Evolutionary conservation across 2,329 filamentous ascomycete species (phyloP), one percentile per base, ranked within the genome.

Genomic region (Arthrobotrys entomopaga): DNA sequence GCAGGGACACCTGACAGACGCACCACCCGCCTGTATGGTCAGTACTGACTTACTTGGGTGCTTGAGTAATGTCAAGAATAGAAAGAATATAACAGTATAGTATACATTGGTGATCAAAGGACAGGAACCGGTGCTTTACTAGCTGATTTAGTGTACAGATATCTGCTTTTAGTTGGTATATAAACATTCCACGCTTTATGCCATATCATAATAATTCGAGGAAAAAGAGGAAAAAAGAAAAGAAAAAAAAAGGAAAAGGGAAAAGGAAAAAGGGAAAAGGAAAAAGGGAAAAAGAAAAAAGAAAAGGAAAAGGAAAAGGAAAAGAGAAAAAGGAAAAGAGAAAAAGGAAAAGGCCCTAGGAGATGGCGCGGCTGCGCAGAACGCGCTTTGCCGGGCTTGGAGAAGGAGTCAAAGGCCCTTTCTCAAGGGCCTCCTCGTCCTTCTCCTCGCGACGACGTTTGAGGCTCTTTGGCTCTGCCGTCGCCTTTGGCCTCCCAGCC

Each of bases 211-310:
- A 34, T 7, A 34, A 34, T 10, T 34, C 29, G 29, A 34, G 10
- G 29, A 34, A 34, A 34, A 34, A 34, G 29, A n/a, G n/a, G n/a
- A n/a, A n/a, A 34, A 34, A 8, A 40, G 5, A 11, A 52, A 8
- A 49, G 48, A 38, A 57, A 65, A 40, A 29, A 53, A 42, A 29
- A 24, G 40, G 48, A 65, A 50, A 53, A 53, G 22, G 26, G 26
- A n/a, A 26, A 64, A 40, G 15, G 54, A 46, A 15, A 43, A 3
- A 58, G 43, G 19, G 46, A 58, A 46, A 29, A 60, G 19, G 1
- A 46, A n/a, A 48, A 15, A 34, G 38, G 6, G 24, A 2, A 2
- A 34, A 13, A 11, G 22, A 13, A 8, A 15, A 43, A 54, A 48
- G 20, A 67, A 38, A 40, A 26, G 26, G 10, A 16, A 29, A 13